Conservation (phyloP, 768 basidiomycete species). For the Dioszegia hungarica region DNA sequence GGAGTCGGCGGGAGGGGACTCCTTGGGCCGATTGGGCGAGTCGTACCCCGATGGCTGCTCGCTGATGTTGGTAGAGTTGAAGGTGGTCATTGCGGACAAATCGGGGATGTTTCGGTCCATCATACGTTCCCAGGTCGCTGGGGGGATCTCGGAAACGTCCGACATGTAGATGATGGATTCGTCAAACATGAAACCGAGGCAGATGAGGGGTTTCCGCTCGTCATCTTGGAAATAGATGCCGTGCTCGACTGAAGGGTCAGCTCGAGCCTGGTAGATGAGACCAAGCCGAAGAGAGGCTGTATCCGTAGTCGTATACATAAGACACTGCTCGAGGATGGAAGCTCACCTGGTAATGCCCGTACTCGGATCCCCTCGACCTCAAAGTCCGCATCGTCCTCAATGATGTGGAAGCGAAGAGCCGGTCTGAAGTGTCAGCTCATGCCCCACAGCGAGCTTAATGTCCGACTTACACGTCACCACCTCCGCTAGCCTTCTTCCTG, state of each 20-base stretch:
- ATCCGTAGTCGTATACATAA: background rate
- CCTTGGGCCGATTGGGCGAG: background rate
- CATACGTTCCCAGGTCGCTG: conserved; percentile 58
- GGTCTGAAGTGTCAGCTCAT: conserved; percentile 43
- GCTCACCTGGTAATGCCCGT: conserved; percentile 26
- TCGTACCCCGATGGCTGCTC: background rate
- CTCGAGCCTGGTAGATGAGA: background rate
- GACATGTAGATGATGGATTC: conserved; percentile 69
- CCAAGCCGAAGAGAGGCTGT: background rate
- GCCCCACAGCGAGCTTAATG: background rate
- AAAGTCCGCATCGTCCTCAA: conserved; percentile 65
- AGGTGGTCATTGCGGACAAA: background rate
- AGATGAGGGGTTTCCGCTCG: conserved; percentile 43
- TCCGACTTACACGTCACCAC: conserved; percentile 41
- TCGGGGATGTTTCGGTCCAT: background rate
- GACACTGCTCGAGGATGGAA: background rate
- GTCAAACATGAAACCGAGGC: conserved; percentile 52
- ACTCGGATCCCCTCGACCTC: conserved; percentile 56
- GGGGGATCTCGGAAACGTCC: conserved; percentile 76
- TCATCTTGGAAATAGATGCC: conserved; percentile 43
- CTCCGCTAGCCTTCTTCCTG: conserved; percentile 62
- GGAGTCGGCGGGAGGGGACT: background rate
- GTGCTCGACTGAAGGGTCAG: conserved; percentile 33
- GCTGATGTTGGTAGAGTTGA: background rate
- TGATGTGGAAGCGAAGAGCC: conserved; percentile 69